Base-by-base conservation (phyloP, 768 basidiomycete species). In the Pisolithus sp. region DNA sequence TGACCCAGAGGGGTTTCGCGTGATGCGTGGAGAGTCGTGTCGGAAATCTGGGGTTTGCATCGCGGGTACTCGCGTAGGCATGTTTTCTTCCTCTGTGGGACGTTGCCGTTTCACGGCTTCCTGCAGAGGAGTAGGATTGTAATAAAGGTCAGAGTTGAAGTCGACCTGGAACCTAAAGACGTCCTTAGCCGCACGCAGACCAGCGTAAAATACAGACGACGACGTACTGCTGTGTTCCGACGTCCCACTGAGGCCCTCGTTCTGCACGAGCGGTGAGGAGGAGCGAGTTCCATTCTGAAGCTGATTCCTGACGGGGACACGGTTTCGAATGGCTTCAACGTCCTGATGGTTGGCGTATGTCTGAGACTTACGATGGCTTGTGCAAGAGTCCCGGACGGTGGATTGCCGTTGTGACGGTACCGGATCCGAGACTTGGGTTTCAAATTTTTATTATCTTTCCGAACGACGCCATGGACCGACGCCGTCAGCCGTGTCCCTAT, bases 251-350 rank as follows among this genome's bases (percentile, higher is more conserved):
- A 4, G 89, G 89, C 0, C 89, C 89, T 53, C 89, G 75, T 53
- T 86, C 82, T 7, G 89, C 89, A 36, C 89, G 79, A 3, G 89
- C 89, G 24, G 83, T 85, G 53, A 81, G 77, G 43, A 92, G 73
- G 49, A 89, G 59, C 0, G 89, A 90, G 58, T 92, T 92, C 89
- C 89, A 91, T 57, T 89, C 86, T 9, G 86, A 89, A 9, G 89
- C 86, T 60, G 81, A 82, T 65, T 91, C 89, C 78, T 79, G 39
- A 28, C 5, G n/a, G 9, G 36, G 36, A 2, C 4, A 26, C 7
- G 26, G 26, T 26, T 26, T 26, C 26, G 7, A n/a, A 49, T 51
- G 13, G 5, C 34, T 5, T 42, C 26, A 41, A 7, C 26, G 21
- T 2, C 34, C 23, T 15, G 44, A 13, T 24, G 26, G 3, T 17